These are phyloP conservation scores for Hypomontagnella monticulosa DNA, from an alignment of 495 filamentous ascomycete species.

Conservation along the genomic window DNA sequence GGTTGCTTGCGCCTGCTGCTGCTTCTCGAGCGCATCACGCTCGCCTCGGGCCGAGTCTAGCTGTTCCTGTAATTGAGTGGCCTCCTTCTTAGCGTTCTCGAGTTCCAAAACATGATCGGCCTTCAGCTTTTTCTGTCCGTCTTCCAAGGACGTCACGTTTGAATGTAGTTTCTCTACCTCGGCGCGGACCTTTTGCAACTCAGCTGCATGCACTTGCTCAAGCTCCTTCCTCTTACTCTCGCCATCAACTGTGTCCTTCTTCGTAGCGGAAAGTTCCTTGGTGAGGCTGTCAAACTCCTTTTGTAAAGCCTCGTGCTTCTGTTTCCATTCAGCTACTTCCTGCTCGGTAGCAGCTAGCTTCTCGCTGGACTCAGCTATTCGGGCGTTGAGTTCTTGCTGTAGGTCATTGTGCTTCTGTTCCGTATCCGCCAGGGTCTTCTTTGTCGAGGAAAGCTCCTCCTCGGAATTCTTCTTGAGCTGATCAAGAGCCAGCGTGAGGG, in stretches of 20 bases:
- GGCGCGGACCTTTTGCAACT: slow-evolving; percentile 15
- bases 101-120: slow-evolving; percentile 27
- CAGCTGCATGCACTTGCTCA: slow-evolving; percentile 26
- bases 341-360: slow-evolving; percentile 20
- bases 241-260: slow-evolving; percentile 15
- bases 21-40: slow-evolving; percentile 15
- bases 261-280: slow-evolving; percentile 16
- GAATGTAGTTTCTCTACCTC: slow-evolving; percentile 28
- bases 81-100: slow-evolving; percentile 29
- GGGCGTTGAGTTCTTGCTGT: slow-evolving; percentile 16
- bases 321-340: slow-evolving; percentile 23
- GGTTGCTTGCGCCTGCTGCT: slow-evolving; percentile 13
- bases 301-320: slow-evolving; percentile 30
- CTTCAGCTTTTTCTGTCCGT: slow-evolving; percentile 19
- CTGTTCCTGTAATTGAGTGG: slow-evolving; percentile 20
- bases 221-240: slow-evolving; percentile 30
- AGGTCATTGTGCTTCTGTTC: slow-evolving; percentile 28
- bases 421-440: slow-evolving; percentile 20
- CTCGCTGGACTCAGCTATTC: slow-evolving; percentile 17
- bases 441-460: slow-evolving; percentile 22
- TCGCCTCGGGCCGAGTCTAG: slow-evolving; percentile 28
- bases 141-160: slow-evolving; percentile 22
- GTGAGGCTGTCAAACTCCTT: slow-evolving; percentile 15
- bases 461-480: slow-evolving; percentile 29
- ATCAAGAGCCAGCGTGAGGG: slow-evolving; percentile 21